These are phyloP conservation scores for Magnusiomyces sp. DNA, from an alignment of 1,139 yeast species.

Conservation along the genomic window DNA sequence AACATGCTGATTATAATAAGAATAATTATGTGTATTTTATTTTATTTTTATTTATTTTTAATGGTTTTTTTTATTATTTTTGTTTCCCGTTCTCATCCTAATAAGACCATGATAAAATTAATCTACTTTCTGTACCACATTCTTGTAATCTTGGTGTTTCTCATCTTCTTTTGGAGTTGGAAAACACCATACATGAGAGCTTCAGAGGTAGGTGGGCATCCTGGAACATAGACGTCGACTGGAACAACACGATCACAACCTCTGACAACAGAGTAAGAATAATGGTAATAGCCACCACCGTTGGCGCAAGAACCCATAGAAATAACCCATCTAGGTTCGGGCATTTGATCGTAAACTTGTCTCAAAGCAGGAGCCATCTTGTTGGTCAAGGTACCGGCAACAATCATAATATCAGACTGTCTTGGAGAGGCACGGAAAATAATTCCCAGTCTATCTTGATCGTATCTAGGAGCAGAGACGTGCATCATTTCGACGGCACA, in stretches of 20 bases:
- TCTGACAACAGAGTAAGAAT: slow-evolving; percentile 80
- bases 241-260: slow-evolving; percentile 88
- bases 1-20: no score
- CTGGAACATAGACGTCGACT: slow-evolving; percentile 86
- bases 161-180: slow-evolving; percentile 85
- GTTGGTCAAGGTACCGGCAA: slow-evolving; percentile 85
- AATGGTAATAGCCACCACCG: slow-evolving; percentile 91
- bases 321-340: slow-evolving; percentile 82
- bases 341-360: slow-evolving; percentile 92
- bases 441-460: slow-evolving; percentile 87
- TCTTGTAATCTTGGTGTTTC: slow-evolving; percentile 70
- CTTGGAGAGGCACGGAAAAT: slow-evolving; percentile 94
- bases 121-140: slow-evolving; percentile 71
- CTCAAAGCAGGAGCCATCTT: slow-evolving; percentile 93
- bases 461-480: slow-evolving; percentile 84
- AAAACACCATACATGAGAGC: slow-evolving; percentile 87
- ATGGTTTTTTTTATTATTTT: no score
- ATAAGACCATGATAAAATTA: no score
- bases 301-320: slow-evolving; percentile 95
- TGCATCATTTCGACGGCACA: slow-evolving; percentile 97
- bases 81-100: neutral
- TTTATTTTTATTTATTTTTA: no score
- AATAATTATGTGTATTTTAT: no score
- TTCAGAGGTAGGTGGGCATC: slow-evolving; percentile 89
- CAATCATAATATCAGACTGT: slow-evolving; percentile 89